phyloP scores from a whole-genome alignment of 2,329 filamentous ascomycete genomes.

The Claviceps africana region DNA sequence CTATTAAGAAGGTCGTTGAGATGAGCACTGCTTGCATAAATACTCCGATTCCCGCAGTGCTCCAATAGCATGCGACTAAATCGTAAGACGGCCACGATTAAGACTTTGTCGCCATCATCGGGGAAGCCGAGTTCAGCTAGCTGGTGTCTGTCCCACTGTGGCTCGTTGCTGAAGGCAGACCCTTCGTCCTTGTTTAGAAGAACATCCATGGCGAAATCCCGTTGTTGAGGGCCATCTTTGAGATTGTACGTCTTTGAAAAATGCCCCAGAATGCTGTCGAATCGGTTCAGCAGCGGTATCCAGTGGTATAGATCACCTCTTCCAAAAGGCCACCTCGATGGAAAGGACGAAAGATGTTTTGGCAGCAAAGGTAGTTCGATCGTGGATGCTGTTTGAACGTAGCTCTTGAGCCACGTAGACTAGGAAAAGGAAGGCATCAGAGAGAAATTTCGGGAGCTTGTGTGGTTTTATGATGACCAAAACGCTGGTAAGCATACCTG shows the following conservation, averaged over 20 bases:
- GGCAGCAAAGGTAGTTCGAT: conserved; percentile 65
- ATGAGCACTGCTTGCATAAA: conserved; percentile 87
- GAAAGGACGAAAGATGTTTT: conserved; percentile 63
- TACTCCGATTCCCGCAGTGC: conserved; percentile 90
- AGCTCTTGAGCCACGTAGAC: conserved; percentile 79
- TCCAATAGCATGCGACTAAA: conserved; percentile 84
- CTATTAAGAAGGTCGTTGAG: conserved; percentile 82
- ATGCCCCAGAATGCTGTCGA: conserved; percentile 74
- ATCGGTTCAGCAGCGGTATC: conserved; percentile 87
- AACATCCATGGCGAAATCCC: conserved; percentile 56
- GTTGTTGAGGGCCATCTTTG: conserved; percentile 63
- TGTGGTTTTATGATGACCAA: background rate
- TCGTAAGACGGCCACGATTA: conserved; percentile 65
- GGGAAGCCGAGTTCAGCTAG: conserved; percentile 49
- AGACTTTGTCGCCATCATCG: conserved; percentile 61
- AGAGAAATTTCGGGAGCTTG: background rate
- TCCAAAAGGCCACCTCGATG: conserved; percentile 85
- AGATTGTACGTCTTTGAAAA: conserved; percentile 73
- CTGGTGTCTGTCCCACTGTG: conserved; percentile 28
- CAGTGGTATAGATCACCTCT: conserved; percentile 95
- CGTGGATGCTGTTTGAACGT: conserved; percentile 56
- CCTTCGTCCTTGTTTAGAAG: conserved; percentile 44
- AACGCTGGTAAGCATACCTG: conserved; percentile 32
- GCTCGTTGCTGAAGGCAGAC: conserved; percentile 35
- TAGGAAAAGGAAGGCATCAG: conserved; percentile 21